A percentile compares a stretch with the other conserved stretches of the same genome.
phyloP scores from a whole-genome alignment of 768 basidiomycete genomes.

The Pilatotrama ljubarskyi region DNA sequence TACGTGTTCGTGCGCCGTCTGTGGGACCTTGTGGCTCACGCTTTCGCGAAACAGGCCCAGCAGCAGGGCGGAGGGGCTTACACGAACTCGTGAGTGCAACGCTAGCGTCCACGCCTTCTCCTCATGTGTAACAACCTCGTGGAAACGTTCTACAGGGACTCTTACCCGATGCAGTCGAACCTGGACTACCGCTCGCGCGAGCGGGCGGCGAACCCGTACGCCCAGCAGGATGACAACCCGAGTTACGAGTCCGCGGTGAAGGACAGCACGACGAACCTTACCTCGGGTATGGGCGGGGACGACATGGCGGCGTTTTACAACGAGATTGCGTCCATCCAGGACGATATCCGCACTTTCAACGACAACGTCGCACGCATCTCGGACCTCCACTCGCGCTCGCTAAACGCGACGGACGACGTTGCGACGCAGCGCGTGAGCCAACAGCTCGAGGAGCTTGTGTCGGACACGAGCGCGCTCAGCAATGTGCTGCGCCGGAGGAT shows the following conservation, averaged over 20 bases:
- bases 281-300: conserved; percentile 40
- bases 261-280: conserved; percentile 45
- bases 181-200: conserved; percentile 29
- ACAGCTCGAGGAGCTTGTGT: conserved; percentile 58
- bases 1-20: not conserved
- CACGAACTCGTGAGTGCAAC: conserved; percentile 45
- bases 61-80: conserved; percentile 55
- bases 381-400: conserved; percentile 50
- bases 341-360: conserved; percentile 43
- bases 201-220: conserved; percentile 55
- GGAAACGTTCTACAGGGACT: conserved; percentile 43
- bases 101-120: not conserved
- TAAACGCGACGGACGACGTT: conserved; percentile 50
- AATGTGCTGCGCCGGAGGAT: conserved; percentile 60
- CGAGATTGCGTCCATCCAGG: conserved; percentile 60
- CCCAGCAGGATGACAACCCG: conserved; percentile 57
- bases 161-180: conserved; percentile 69
- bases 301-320: conserved; percentile 70
- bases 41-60: conserved; percentile 49
- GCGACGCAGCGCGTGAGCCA: conserved; percentile 41
- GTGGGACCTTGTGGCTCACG: conserved; percentile 3
- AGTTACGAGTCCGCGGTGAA: conserved; percentile 76
- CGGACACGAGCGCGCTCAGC: conserved; percentile 60
- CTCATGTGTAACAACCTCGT: conserved; percentile 4
- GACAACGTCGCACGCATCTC: conserved; percentile 47